Base-by-base conservation (phyloP, 2,329 filamentous ascomycete genomes). In the Dothistroma pini region DNA sequence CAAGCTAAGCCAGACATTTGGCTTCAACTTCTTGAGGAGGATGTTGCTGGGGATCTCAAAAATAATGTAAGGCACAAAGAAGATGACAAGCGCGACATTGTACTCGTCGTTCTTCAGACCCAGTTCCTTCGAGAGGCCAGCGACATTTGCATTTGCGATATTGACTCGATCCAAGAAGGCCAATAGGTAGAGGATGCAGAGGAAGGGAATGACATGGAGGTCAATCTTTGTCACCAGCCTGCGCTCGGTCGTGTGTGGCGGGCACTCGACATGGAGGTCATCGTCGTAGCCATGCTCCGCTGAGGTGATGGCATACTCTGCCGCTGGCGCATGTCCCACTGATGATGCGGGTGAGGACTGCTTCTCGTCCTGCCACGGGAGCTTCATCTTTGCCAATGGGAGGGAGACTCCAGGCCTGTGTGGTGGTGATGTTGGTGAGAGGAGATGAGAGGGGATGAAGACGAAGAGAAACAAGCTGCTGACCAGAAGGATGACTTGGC, bases 81-180 rank as follows among this genome's bases (percentile, higher is more conserved):
- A 83, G 63, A 83, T 81, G 63, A 83, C 79, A 6, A 84, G 71
- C 0, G 81, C 80, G 2, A 71, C 77, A 61, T 83, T 84, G 69
- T 80, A 81, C 59, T 79, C 71, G 63, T 79, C 75, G 44, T 73
- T 72, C 9, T 74, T 72, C 0, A 84, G 74, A 5, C 75, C 61
- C 4, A 83, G 72, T 22, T 83, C 80, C 29, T 72, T 70, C 0
- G 77, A 77, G 11, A 84, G 72, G 12, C 80, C 79, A 58, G 80
- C 80, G 22, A 82, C 77, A 60, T 82, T 80, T 5, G 81, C 81
- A 63, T 84, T 84, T 35, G 77, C 73, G 54, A 84, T 83, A 64
- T 84, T 84, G 61, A 83, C 80, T 57, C 79, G 75, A 51, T 61
- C 60, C 54, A 70, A 58, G 59, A 72, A 70, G 19, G 68, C 67